Evolutionary conservation across 1,284 basidiomycete species (phyloP), one percentile per base, ranked within the genome.

Genomic region (Trametes versicolor): DNA sequence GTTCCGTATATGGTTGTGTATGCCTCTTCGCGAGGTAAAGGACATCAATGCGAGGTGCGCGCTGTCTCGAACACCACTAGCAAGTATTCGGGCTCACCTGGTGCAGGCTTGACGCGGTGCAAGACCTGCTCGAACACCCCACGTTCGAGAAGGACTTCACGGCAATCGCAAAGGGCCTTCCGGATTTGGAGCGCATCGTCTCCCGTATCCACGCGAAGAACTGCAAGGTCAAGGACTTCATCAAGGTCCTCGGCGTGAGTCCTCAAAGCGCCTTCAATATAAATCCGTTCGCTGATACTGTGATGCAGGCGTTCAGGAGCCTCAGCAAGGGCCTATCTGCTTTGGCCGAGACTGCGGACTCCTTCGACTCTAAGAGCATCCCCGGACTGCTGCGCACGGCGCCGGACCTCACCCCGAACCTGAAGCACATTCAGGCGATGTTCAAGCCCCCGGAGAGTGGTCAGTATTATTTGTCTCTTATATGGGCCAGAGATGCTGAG

Each of bases 1-100:
- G 34, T 98, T 98, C 84, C 88, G 95, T 52, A 92, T 97, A 66
- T 98, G 96, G 97, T 82, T 98, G 9, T 97, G 94, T 66, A 91
- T 92, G 82, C 97, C 97, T 15, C 80, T 99, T 65, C 87, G 90
- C 47, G 87, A 94, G 49, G 87, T 89, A 29, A 76, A 84, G 17
- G 93, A 93, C 45, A 98, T 99, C 78, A 96, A 96, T 73, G 90
- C 93, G 56, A 85, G 95, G 93, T 94, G 72, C 48, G 78, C 72
- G 54, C 3, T n/a, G 4, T 6, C 12, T 5, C 7, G 17, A 9
- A 12, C 1, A 25, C 21, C 1, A 36, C 36, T 4, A 9, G 13
- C 25, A 8, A 21, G 15, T 7, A 3, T 1, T 9, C 37, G 23
- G 29, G 47, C 41, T 13, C 1, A 29, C 53, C 27, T 67, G 57